phyloP scores from a whole-genome alignment of 2,329 filamentous ascomycete species.

The Botrytis elliptica region DNA sequence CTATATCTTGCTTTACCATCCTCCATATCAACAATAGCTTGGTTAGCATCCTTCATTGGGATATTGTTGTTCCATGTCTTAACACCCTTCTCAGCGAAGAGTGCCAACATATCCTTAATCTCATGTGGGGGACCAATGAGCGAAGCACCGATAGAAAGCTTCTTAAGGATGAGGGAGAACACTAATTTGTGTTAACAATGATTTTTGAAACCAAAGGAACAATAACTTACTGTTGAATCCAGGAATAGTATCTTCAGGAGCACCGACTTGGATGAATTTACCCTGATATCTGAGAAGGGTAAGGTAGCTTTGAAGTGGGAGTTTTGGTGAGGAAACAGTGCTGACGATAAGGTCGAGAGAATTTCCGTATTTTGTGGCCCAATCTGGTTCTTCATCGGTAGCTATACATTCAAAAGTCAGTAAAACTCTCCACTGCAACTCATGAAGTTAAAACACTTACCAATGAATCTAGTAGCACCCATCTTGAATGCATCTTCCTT shows the following conservation, averaged over 20 bases:
- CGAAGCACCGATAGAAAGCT: constrained; percentile 47
- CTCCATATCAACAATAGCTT: constrained; percentile 56
- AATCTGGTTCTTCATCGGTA: constrained; percentile 56
- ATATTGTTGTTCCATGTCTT: constrained; percentile 57
- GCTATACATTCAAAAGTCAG: neutral
- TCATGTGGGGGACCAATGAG: constrained; percentile 46
- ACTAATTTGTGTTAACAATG: constrained; percentile 29
- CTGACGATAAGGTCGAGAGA: constrained; percentile 59
- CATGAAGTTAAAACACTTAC: neutral
- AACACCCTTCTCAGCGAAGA: constrained; percentile 58
- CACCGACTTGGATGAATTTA: constrained; percentile 63
- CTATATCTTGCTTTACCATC: constrained; percentile 53
- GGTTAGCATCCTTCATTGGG: constrained; percentile 58
- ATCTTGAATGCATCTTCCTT: constrained; percentile 58
- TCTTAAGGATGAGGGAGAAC: constrained; percentile 57
- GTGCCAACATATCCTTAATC: constrained; percentile 60
- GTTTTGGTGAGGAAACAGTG: constrained; percentile 55
- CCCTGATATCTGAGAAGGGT: constrained; percentile 58
- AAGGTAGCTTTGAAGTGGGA: constrained; percentile 64
- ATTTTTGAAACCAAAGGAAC: neutral
- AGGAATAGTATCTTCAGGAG: constrained; percentile 59
- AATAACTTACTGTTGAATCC: constrained; percentile 44
- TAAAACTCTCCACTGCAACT: neutral
- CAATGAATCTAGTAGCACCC: constrained; percentile 57
- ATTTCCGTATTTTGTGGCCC: constrained; percentile 53